Conservation (phyloP, 2,329 filamentous ascomycete genomes). For the Bretziella fagacearum region DNA sequence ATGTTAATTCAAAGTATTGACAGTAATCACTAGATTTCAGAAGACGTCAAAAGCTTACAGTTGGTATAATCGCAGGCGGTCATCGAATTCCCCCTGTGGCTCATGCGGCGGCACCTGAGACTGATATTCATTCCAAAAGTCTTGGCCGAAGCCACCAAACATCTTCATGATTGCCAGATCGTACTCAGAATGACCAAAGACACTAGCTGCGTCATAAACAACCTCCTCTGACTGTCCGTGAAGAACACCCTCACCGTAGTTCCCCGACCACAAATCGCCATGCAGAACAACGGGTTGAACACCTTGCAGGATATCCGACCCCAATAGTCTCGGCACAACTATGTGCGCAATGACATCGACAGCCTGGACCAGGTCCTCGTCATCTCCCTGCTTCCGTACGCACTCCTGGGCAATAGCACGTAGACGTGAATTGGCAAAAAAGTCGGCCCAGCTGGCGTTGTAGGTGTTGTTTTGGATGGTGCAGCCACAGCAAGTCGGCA, state of each 20-base stretch:
- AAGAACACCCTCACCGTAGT: slow-evolving; percentile 52
- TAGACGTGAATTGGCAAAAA: slow-evolving; percentile 65
- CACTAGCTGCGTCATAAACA: slow-evolving; percentile 64
- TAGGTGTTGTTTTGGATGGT: slow-evolving; percentile 68
- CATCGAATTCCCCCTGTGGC: slow-evolving; percentile 68
- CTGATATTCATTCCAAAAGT: slow-evolving; percentile 66
- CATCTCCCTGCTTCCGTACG: slow-evolving; percentile 20
- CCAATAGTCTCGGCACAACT: slow-evolving; percentile 63
- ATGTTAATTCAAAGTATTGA: too few species aligned
- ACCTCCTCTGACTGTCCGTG: slow-evolving; percentile 45
- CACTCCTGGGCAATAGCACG: slow-evolving; percentile 32
- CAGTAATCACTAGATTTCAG: background rate
- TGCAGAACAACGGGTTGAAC: slow-evolving; percentile 70
- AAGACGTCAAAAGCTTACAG: slow-evolving; percentile 49
- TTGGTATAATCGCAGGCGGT: slow-evolving; percentile 67
- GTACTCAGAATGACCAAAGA: slow-evolving; percentile 77
- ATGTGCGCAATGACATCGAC: slow-evolving; percentile 45
- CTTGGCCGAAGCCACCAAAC: slow-evolving; percentile 71
- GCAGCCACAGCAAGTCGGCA: slow-evolving; percentile 71
- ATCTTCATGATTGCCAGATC: slow-evolving; percentile 90
- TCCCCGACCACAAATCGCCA: slow-evolving; percentile 88
- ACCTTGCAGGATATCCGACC: slow-evolving; percentile 44
- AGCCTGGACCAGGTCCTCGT: slow-evolving; percentile 27
- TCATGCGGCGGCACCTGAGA: slow-evolving; percentile 59
- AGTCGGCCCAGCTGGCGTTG: slow-evolving; percentile 60